Evolutionary conservation across 2,329 filamentous ascomycete genomes (phyloP), one percentile per base, ranked within the genome.

Genomic region (Chalaropsis thielavioides): DNA sequence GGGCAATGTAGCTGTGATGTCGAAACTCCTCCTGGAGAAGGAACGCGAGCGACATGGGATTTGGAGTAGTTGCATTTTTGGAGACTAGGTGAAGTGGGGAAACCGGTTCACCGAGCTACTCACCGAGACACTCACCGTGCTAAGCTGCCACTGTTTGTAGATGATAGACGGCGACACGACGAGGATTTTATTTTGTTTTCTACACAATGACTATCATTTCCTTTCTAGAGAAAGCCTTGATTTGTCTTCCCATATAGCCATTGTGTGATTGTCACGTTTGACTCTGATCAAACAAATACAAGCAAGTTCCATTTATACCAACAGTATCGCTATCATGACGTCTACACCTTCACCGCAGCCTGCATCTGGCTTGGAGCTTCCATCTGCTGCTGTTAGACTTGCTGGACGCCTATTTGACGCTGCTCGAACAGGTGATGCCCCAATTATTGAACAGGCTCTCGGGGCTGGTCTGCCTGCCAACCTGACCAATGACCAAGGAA

Each of bases 401-500:
- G 86, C 86, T 1, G 76, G 78, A 10, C 81, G 81, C 68, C 81
- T 89, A 75, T 90, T 87, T 74, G 80, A 88, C 69, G 80, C 84
- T 35, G 86, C 87, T 1, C 80, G 87, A 40, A 71, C 74, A 24
- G 87, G 86, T 64, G 76, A 85, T 61, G 76, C 80, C 1, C 71
- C 79, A 4, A 73, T 83, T 13, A 81, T 90, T n/a, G 72, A 79
- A 51, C 80, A 85, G 72, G 87, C 87, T 60, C 73, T 90, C 44
- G 77, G 79, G 1, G 83, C 82, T 1, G 86, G 87, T 1, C 75
- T 90, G 31, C 86, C 86, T 0, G 76, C 81, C 1, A 89, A 89
- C 70, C 77, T 90, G 73, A 88, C 85, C 24, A 89, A 90, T 70
- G 81, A 86, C 61, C 86, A 87, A 68, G 87, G 87, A 61, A 86